Evolutionary conservation across 2,329 filamentous ascomycete species (phyloP), one percentile per base, ranked within the genome.

Genomic region (Neofusicoccum cordaticola): DNA sequence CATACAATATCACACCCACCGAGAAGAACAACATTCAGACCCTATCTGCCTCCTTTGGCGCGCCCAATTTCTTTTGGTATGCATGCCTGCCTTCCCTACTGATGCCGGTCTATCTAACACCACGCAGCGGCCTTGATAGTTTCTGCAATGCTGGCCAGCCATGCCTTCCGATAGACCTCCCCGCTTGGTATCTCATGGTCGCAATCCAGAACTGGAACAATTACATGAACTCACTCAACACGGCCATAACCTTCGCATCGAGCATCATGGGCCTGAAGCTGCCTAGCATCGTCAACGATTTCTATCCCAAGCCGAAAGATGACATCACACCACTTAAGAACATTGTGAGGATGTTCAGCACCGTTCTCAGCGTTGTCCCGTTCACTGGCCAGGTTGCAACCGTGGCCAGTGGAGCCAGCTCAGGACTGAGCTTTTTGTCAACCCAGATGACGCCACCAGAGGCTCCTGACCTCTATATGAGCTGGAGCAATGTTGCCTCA

Each of bases 221-320:
- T 31, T 52, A 52, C 50, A 52, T 52, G 50, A 52, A 52, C 50
- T 52, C 50, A 2, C 31, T 52, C 5, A 52, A 52, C 50, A 52
- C 50, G 6, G 50, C 50, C 50, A 37, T 52, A 15, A 37, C 15
- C 15, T 52, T 52, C 12, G 50, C 50, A 2, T 52, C 50, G 15
- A 37, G 31, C 31, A 37, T 52, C 31, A 35, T 52, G 31, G 35
- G 50, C 31, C 5, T 52, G 31, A 52, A n/a, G 31, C 15, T 52
- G 15, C 50, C 50, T 15, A 27, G 31, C 22, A 52, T 52, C n/a
- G 50, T 52, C 15, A 9, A 6, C 13, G 50, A 52, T 31, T 52
- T 52, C 50, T 52, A 52, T 15, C 50, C 50, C 3, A 17, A 52
- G 6, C 31, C 50, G 15, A 11, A 52, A 2, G 50, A 52, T 13